Evolutionary conservation across 2,329 filamentous ascomycete species (phyloP).

Genomic region (Microdochium nivale): DNA sequence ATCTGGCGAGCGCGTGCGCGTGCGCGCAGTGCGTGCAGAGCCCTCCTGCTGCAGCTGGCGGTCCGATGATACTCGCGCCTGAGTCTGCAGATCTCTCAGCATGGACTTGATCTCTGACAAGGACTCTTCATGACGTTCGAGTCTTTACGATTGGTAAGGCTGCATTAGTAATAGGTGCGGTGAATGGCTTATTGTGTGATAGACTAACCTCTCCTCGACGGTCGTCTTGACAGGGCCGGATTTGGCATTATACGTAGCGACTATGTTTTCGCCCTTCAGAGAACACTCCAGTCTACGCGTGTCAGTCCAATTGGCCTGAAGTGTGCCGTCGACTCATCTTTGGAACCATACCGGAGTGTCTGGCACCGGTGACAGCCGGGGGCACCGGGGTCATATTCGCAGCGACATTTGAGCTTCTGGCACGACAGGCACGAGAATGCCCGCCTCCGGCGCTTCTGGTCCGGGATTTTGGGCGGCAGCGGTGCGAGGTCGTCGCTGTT

Average conservation of each 20-base stretch:
- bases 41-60: neutral
- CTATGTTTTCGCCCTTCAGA: neutral
- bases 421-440: neutral
- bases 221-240: neutral
- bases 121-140: conserved; percentile 16
- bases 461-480: neutral
- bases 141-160: conserved; percentile 6
- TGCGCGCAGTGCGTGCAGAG: neutral
- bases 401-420: neutral
- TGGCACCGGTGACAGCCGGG: neutral
- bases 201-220: neutral
- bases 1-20: conserved; percentile 2
- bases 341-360: neutral
- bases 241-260: neutral
- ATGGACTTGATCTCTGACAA: conserved; percentile 15
- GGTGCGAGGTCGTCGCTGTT: neutral
- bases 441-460: neutral
- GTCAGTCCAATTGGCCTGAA: neutral
- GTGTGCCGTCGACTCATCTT: neutral
- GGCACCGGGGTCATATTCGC: neutral
- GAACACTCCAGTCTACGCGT: neutral
- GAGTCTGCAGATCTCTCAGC: conserved; percentile 9
- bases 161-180: neutral
- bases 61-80: conserved; percentile 4
- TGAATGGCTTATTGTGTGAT: neutral